Conservation (phyloP, 352 stramenopile genomes). For the Phytophthora hibernalis region DNA sequence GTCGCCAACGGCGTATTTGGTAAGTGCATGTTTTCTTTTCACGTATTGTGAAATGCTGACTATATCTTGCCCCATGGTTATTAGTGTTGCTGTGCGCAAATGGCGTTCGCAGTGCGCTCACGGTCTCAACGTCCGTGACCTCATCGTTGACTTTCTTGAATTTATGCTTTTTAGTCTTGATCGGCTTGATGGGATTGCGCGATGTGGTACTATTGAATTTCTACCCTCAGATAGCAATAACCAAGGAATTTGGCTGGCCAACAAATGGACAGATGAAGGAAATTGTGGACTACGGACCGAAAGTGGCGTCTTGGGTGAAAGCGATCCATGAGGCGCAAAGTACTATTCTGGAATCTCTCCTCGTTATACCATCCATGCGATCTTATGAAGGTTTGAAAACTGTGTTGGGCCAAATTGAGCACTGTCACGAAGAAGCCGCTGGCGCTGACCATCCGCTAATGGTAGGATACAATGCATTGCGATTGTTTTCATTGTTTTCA, state of each 20-base stretch:
- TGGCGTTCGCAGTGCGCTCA: constrained; percentile 66
- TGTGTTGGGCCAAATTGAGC: constrained; percentile 29
- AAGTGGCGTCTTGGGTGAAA: constrained; percentile 42
- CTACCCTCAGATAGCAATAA: constrained; percentile 8
- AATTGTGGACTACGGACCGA: constrained; percentile 13
- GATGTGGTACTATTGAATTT: constrained; percentile 11
- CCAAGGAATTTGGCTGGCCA: constrained; percentile 18
- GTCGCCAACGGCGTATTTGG: constrained; percentile 59
- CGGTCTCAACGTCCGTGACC: constrained; percentile 62
- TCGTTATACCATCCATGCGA: constrained; percentile 44
- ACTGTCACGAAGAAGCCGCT: constrained; percentile 37
- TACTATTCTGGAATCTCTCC: constrained; percentile 30
- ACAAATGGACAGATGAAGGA: constrained; percentile 31
- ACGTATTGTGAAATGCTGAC: background rate
- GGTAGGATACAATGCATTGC: constrained; percentile 25
- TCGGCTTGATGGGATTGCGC: constrained; percentile 25
- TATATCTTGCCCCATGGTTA: background rate
- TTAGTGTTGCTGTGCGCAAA: constrained; percentile 64
- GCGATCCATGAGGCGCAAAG: constrained; percentile 34
- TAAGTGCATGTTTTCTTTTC: constrained; percentile 26
- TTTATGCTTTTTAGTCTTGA: constrained; percentile 27
- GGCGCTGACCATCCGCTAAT: constrained; percentile 32
- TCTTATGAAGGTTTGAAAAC: constrained; percentile 35
- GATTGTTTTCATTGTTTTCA: background rate
- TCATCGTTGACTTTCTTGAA: constrained; percentile 61